Conservation (phyloP, 2,329 filamentous ascomycete species). For the Cytospora paraplurivora region DNA sequence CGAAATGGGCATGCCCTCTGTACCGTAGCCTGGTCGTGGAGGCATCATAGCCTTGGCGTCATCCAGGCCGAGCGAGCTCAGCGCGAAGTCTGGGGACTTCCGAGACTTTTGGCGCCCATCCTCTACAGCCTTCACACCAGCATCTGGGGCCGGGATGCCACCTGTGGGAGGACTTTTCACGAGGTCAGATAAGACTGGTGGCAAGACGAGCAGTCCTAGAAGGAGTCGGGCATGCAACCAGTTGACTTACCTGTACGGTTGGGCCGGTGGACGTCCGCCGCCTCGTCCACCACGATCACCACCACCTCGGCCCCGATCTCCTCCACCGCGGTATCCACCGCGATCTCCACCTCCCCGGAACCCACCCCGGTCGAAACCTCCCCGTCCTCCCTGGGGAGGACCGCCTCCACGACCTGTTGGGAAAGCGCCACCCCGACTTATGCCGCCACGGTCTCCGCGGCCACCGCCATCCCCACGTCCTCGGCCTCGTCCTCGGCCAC, state of each 20-base stretch:
- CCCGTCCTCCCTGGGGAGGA: slow-evolving; percentile 10
- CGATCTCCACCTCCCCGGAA: slow-evolving; percentile 16
- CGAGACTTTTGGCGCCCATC: slow-evolving; percentile 26
- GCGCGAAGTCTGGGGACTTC: not conserved
- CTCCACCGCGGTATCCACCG: slow-evolving; percentile 6
- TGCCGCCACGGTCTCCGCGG: slow-evolving; percentile 6
- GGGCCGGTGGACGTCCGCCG: slow-evolving; percentile 7
- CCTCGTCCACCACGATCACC: slow-evolving; percentile 18
- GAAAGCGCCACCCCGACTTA: slow-evolving; percentile 9
- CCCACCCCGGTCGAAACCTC: slow-evolving; percentile 15
- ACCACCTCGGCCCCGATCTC: slow-evolving; percentile 7
- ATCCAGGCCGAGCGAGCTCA: slow-evolving; percentile 13
- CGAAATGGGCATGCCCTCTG: slow-evolving; percentile 23
- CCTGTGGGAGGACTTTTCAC: not conserved
- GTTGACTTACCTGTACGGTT: slow-evolving; percentile 23
- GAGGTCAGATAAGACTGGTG: not conserved
- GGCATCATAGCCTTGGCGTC: slow-evolving; percentile 12
- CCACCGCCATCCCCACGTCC: slow-evolving; percentile 10
- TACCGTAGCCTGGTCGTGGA: slow-evolving; percentile 33
- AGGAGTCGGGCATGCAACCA: not conserved
- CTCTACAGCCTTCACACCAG: slow-evolving; percentile 10
- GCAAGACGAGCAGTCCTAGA: not conserved
- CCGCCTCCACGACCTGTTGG: not conserved
- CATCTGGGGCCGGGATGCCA: slow-evolving; percentile 12
- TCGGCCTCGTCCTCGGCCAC: slow-evolving; percentile 13